Percentiles rank a stretch among this genome's conserved stretches.
These are phyloP conservation scores for Tuctoria greenei DNA, from an alignment of 176 grass and related monocot genomes.

Conservation along the genomic window DNA sequence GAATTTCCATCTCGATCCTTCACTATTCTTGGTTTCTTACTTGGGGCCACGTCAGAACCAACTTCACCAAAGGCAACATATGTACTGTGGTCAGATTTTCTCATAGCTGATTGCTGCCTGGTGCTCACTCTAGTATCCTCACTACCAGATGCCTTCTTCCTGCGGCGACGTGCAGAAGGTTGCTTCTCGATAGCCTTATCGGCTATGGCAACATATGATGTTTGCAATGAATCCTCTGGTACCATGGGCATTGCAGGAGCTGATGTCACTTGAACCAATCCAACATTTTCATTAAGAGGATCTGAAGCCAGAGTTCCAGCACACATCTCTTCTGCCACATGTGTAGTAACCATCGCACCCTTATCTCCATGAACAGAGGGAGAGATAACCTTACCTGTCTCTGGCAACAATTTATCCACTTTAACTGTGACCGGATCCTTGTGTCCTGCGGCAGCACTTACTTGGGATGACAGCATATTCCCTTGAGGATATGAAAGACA, in stretches of 20 bases:
- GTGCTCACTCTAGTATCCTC: constrained; percentile 48
- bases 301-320: constrained; percentile 45
- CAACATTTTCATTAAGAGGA: constrained; percentile 41
- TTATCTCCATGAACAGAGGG: constrained; percentile 39
- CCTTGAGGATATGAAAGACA: constrained; percentile 42
- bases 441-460: constrained; percentile 24
- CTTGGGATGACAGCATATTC: constrained; percentile 36
- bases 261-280: constrained; percentile 40
- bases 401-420: constrained; percentile 35
- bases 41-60: constrained; percentile 22
- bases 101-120: constrained; percentile 55
- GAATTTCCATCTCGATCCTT: constrained; percentile 40
- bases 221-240: constrained; percentile 52
- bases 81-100: constrained; percentile 31
- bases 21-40: constrained; percentile 36
- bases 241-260: constrained; percentile 41
- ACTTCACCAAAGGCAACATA: constrained; percentile 17
- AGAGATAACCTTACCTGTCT: constrained; percentile 35
- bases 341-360: constrained; percentile 21
- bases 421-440: constrained; percentile 46
- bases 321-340: constrained; percentile 36
- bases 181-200: constrained; percentile 52
- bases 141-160: constrained; percentile 45
- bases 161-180: constrained; percentile 46
- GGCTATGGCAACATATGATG: constrained; percentile 29